Conservation (phyloP, 441 rosid species). For the Arabidopsis lyrata region DNA sequence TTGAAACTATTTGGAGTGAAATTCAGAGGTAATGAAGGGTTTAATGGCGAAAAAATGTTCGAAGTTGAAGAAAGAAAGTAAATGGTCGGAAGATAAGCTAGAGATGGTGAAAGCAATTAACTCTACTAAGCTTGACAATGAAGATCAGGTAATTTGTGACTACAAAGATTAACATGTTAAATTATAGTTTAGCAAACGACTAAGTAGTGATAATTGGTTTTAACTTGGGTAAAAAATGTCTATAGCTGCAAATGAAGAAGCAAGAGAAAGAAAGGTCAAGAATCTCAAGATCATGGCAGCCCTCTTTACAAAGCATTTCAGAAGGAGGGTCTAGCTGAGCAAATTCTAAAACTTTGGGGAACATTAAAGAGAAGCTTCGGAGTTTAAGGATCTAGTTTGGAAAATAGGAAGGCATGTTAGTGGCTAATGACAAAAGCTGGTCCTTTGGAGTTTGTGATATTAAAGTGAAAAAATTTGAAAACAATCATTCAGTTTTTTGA, state of each 20-base stretch:
- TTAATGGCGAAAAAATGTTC: slow-evolving; percentile 73
- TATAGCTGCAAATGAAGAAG: slow-evolving; percentile 42
- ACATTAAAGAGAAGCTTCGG: slow-evolving; percentile 10
- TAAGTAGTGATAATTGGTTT: slow-evolving; percentile 3
- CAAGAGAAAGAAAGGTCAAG: slow-evolving; percentile 61
- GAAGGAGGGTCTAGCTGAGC: slow-evolving; percentile 49
- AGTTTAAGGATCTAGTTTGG: slow-evolving; percentile 29
- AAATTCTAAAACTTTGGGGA: slow-evolving; percentile 6
- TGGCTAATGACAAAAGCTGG: slow-evolving; percentile 26
- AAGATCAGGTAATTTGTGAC: slow-evolving; percentile 48
- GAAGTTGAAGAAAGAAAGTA: slow-evolving; percentile 56
- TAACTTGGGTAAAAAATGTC: slow-evolving; percentile 6
- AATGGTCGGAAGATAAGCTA: slow-evolving; percentile 30
- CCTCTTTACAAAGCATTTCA: slow-evolving; percentile 85
- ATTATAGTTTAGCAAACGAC: background rate
- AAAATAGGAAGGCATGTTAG: slow-evolving; percentile 26
- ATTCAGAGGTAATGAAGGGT: slow-evolving; percentile 83
- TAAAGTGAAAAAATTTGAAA: slow-evolving; percentile 8
- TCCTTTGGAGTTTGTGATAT: slow-evolving; percentile 27
- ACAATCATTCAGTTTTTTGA: slow-evolving; percentile 16
- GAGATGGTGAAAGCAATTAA: slow-evolving; percentile 46
- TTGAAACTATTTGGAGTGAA: slow-evolving; percentile 14
- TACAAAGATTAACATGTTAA: background rate
- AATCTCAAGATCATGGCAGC: slow-evolving; percentile 86
- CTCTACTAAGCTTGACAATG: slow-evolving; percentile 51